phyloP scores from a whole-genome alignment of 1,284 basidiomycete species.

The Erythrobasidium hasegawianum region DNA sequence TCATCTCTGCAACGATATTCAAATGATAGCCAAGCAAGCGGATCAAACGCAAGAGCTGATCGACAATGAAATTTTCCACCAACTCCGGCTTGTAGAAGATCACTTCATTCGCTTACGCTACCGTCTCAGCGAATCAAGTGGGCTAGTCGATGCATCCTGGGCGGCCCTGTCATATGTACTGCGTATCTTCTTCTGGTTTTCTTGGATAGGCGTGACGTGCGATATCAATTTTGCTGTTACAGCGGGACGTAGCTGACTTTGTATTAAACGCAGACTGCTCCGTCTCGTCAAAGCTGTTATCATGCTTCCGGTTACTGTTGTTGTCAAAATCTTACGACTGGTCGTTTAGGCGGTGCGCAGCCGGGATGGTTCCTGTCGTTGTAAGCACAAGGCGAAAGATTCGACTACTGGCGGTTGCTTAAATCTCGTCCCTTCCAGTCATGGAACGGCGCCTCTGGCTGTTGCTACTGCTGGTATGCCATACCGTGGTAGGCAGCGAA shows the following conservation, averaged over 20 bases:
- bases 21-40: slow-evolving; percentile 9
- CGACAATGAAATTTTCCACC: slow-evolving; percentile 10
- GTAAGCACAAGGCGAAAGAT: background rate
- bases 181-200: slow-evolving; percentile 30
- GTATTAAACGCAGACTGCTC: background rate
- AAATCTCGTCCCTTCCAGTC: too few relatives aligned
- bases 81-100: slow-evolving; percentile 28
- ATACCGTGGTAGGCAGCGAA: background rate
- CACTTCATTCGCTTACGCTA: slow-evolving; percentile 18
- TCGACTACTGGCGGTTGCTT: too few relatives aligned
- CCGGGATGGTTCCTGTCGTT: background rate
- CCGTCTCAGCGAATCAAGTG: slow-evolving; percentile 8
- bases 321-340: slow-evolving; percentile 25
- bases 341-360: background rate
- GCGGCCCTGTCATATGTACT: slow-evolving; percentile 27
- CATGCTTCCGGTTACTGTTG: slow-evolving; percentile 26
- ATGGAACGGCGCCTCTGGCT: background rate
- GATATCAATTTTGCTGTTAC: too few relatives aligned
- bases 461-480: background rate
- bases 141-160: slow-evolving; percentile 26
- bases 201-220: slow-evolving; percentile 30
- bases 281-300: slow-evolving; percentile 28
- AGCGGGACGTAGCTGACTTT: too few relatives aligned
- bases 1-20: background rate
- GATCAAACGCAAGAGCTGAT: slow-evolving; percentile 11